A percentile compares a stretch with the other conserved stretches of the same genome.
Evolutionary conservation across 1,284 basidiomycete species (phyloP).

Genomic region (Crocinoboletus sp.): DNA sequence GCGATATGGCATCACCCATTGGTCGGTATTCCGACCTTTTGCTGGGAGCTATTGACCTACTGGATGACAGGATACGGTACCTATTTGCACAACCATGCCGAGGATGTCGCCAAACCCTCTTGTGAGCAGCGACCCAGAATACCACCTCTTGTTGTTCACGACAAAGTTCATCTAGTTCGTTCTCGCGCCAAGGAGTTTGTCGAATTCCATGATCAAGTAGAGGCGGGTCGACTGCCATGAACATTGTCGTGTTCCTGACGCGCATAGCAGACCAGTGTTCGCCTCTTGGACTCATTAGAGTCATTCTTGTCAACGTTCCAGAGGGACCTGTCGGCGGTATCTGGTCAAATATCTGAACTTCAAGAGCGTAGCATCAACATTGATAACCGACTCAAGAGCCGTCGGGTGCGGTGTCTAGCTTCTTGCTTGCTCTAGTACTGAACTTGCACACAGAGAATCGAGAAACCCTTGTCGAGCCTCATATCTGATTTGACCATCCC

Average conservation of each 20-base stretch:
- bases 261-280: constrained; percentile 58
- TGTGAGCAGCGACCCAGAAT: constrained; percentile 14
- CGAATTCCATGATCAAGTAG: constrained; percentile 80
- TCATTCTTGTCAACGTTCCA: constrained; percentile 94
- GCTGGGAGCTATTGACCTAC: background rate
- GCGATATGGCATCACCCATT: constrained; percentile 12
- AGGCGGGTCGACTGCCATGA: constrained; percentile 34
- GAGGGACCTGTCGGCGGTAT: constrained; percentile 88
- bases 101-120: constrained; percentile 5
- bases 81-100: background rate
- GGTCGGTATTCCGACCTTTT: constrained; percentile 4
- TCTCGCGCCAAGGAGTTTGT: constrained; percentile 68
- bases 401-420: constrained; percentile 54
- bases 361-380: constrained; percentile 89
- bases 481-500: constrained; percentile 80
- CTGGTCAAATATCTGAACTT: constrained; percentile 92
- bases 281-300: constrained; percentile 81
- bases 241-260: constrained; percentile 4
- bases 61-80: constrained; percentile 9
- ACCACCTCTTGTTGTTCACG: background rate
- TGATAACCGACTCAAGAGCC: constrained; percentile 78
- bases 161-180: constrained; percentile 32
- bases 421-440: constrained; percentile 4
- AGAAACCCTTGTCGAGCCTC: constrained; percentile 80
- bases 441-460: constrained; percentile 62